A percentile compares a stretch with the other conserved stretches of the same genome.
phyloP scores from a whole-genome alignment of 2,329 filamentous ascomycete species.

The Paracorniculantispora psalliotae region DNA sequence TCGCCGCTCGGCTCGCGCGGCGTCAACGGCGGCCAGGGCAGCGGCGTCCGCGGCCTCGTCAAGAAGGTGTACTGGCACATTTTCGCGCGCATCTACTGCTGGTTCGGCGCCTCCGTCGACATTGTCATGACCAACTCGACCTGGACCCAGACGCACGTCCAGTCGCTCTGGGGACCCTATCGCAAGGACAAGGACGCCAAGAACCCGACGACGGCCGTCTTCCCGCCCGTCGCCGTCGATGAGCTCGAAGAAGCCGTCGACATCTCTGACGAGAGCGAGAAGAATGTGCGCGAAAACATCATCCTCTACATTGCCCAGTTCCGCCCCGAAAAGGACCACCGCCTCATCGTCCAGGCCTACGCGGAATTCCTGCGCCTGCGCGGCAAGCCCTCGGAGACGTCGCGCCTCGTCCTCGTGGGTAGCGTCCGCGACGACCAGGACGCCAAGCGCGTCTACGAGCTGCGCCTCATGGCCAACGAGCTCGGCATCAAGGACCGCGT shows the following conservation, averaged over 20 bases:
- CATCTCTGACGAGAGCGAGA: slow-evolving; percentile 64
- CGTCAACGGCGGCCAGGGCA: slow-evolving; percentile 77
- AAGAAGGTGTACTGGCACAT: slow-evolving; percentile 84
- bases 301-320: slow-evolving; percentile 96
- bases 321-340: slow-evolving; percentile 94
- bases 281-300: slow-evolving; percentile 57
- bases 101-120: slow-evolving; percentile 78
- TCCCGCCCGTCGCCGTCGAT: slow-evolving; percentile 85
- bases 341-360: slow-evolving; percentile 80
- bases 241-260: slow-evolving; percentile 73
- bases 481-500: slow-evolving; percentile 78
- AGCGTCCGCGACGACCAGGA: slow-evolving; percentile 84
- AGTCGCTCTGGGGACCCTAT: slow-evolving; percentile 68
- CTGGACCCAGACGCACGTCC: slow-evolving; percentile 86
- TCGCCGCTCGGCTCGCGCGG: slow-evolving; percentile 58
- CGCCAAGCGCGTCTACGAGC: slow-evolving; percentile 78
- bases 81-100: slow-evolving; percentile 79
- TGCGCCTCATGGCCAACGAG: slow-evolving; percentile 81
- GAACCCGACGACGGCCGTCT: slow-evolving; percentile 68
- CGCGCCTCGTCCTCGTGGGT: slow-evolving; percentile 79
- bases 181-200: slow-evolving; percentile 40
- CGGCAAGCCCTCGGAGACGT: slow-evolving; percentile 44
- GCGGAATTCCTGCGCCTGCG: slow-evolving; percentile 62
- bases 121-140: slow-evolving; percentile 96
- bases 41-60: slow-evolving; percentile 60